Conservation (phyloP, 202 grass and related monocot genomes). For the Saccharum hybrid region DNA sequence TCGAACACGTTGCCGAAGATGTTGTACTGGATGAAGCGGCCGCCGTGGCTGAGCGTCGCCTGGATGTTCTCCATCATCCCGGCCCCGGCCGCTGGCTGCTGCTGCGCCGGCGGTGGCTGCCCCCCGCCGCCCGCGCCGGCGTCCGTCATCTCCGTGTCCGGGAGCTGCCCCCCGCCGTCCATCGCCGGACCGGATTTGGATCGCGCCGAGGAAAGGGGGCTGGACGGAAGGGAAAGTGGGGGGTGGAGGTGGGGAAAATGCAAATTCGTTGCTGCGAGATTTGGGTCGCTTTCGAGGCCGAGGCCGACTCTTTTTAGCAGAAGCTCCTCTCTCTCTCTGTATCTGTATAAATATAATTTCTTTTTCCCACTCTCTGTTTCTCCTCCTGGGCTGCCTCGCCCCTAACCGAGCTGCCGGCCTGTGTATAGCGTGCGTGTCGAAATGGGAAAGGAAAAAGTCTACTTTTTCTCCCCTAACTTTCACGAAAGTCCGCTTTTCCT, state of each 20-base stretch:
- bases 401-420: neutral
- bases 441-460: too few relatives aligned
- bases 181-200: constrained; percentile 52
- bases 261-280: constrained; percentile 57
- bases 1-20: constrained; percentile 97
- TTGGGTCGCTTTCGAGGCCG: constrained; percentile 48
- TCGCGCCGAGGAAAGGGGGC: constrained; percentile 17
- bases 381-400: neutral
- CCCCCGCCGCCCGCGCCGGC: constrained; percentile 54
- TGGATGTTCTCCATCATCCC: constrained; percentile 75
- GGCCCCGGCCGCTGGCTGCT: neutral
- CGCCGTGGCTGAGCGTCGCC: constrained; percentile 76
- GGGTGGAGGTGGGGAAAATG: constrained; percentile 9
- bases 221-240: constrained; percentile 22
- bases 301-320: constrained; percentile 27
- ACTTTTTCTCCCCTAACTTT: too few relatives aligned
- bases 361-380: neutral
- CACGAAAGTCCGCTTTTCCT: too few relatives aligned
- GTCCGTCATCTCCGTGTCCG: constrained; percentile 78
- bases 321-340: neutral
- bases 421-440: neutral
- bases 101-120: neutral
- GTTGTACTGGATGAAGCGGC: constrained; percentile 92
- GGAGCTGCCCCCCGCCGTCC: constrained; percentile 62
- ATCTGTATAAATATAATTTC: neutral